Evolutionary conservation across 345 rosid species (phyloP).

Genomic region (Lenwebbia sp.): DNA sequence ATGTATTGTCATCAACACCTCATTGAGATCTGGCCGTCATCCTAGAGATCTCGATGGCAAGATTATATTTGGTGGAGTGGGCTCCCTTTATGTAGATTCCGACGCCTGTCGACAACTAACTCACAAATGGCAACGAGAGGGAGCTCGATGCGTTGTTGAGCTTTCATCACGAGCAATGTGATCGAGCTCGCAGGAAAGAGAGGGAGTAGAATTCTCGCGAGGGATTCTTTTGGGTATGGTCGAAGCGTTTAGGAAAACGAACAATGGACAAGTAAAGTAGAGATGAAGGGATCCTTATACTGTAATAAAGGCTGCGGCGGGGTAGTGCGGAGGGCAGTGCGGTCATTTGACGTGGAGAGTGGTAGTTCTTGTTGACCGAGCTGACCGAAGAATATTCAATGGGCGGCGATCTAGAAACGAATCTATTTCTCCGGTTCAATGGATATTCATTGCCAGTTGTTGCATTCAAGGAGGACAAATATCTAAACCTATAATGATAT

Average conservation of each 20-base stretch:
- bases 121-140: too few relatives aligned
- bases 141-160: accelerated
- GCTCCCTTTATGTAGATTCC: accelerated
- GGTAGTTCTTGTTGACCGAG: neutral
- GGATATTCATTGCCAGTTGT: neutral
- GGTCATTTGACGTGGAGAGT: neutral
- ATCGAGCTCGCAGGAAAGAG: neutral
- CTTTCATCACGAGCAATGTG: neutral
- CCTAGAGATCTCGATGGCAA: accelerated
- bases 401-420: neutral
- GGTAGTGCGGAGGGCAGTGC: neutral
- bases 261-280: too few relatives aligned
- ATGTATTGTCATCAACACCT: neutral
- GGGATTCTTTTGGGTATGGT: neutral
- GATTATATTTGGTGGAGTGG: neutral
- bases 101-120: accelerated
- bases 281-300: too few relatives aligned
- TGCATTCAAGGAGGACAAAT: too few relatives aligned
- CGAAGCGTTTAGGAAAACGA: neutral
- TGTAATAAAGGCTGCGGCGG: neutral
- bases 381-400: neutral
- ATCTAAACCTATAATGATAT: neutral
- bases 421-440: neutral
- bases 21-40: neutral
- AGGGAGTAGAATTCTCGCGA: neutral